Evolutionary conservation across 2,329 filamentous ascomycete genomes (phyloP).

Genomic region (Aspergillus fumigatiaffinis): DNA sequence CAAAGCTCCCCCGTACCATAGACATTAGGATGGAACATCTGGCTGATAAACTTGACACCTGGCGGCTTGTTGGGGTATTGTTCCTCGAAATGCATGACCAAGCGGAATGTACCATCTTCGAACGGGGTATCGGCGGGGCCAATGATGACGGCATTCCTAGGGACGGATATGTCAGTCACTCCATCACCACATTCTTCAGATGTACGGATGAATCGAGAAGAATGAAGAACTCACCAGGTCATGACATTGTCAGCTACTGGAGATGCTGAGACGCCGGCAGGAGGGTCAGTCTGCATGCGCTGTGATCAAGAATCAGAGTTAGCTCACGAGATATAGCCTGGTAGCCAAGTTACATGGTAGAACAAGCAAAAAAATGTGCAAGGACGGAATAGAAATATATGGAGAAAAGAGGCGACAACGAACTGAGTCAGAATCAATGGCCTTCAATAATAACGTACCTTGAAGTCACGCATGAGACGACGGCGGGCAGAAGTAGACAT

Average conservation of each 20-base stretch:
- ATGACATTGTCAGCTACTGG: slow-evolving; percentile 65
- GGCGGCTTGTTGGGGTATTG: slow-evolving; percentile 98
- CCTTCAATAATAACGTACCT: slow-evolving; percentile 55
- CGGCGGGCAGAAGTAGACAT: slow-evolving; percentile 95
- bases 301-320: slow-evolving; percentile 37
- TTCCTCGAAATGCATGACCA: slow-evolving; percentile 99
- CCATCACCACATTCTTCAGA: neutral
- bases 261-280: slow-evolving; percentile 91
- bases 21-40: slow-evolving; percentile 99
- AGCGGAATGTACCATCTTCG: slow-evolving; percentile 93
- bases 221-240: slow-evolving; percentile 28
- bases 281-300: slow-evolving; percentile 99
- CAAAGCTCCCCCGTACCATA: slow-evolving; percentile 96
- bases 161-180: slow-evolving; percentile 23
- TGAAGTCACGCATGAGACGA: slow-evolving; percentile 98
- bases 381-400: slow-evolving; percentile 2
- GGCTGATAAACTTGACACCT: slow-evolving; percentile 95
- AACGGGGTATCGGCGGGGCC: slow-evolving; percentile 95
- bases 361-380: neutral
- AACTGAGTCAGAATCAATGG: neutral
- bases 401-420: neutral
- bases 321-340: slow-evolving; percentile 5
- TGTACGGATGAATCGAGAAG: neutral
- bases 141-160: slow-evolving; percentile 97
- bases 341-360: neutral